A percentile compares a stretch with the other conserved stretches of the same genome.
Evolutionary conservation across 352 stramenopile genomes (phyloP).

Genomic region (Phytophthora chlamydospora): DNA sequence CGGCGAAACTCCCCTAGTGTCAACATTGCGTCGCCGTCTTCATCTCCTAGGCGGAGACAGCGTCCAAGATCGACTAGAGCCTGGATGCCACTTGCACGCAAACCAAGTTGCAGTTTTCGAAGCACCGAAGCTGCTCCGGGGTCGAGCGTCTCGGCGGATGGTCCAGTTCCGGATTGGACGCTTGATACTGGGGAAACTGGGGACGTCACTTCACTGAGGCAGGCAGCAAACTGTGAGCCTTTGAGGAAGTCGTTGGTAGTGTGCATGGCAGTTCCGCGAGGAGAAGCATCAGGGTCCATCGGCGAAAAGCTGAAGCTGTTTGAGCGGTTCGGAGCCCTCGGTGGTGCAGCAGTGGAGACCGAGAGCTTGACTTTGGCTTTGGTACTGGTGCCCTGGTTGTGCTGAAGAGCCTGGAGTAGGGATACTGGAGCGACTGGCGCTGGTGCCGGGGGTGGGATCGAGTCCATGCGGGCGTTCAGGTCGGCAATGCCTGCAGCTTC

Average conservation of each 20-base stretch:
- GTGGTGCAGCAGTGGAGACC: constrained; percentile 36
- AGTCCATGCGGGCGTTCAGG: constrained; percentile 12
- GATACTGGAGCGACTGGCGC: constrained; percentile 37
- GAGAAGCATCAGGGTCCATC: constrained; percentile 38
- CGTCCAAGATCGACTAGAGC: constrained; percentile 73
- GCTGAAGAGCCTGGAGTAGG: constrained; percentile 59
- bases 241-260: constrained; percentile 77
- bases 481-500: constrained; percentile 18
- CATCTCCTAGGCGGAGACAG: constrained; percentile 72
- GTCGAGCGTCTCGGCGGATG: constrained; percentile 40
- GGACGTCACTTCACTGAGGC: constrained; percentile 55
- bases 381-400: constrained; percentile 35
- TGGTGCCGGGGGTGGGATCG: constrained; percentile 10
- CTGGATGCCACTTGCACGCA: constrained; percentile 60
- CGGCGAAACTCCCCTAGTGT: constrained; percentile 83
- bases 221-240: constrained; percentile 66
- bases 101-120: constrained; percentile 44
- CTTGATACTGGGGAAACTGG: constrained; percentile 20
- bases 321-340: constrained; percentile 21
- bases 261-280: constrained; percentile 36
- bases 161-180: constrained; percentile 13
- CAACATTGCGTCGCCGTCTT: constrained; percentile 67
- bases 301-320: constrained; percentile 11
- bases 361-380: constrained; percentile 39
- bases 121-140: constrained; percentile 66